Percentiles rank a stretch among this genome's conserved stretches.
Conservation (phyloP, 1,284 basidiomycete species). For the Cutaneotrichosporon cavernicola region DNA sequence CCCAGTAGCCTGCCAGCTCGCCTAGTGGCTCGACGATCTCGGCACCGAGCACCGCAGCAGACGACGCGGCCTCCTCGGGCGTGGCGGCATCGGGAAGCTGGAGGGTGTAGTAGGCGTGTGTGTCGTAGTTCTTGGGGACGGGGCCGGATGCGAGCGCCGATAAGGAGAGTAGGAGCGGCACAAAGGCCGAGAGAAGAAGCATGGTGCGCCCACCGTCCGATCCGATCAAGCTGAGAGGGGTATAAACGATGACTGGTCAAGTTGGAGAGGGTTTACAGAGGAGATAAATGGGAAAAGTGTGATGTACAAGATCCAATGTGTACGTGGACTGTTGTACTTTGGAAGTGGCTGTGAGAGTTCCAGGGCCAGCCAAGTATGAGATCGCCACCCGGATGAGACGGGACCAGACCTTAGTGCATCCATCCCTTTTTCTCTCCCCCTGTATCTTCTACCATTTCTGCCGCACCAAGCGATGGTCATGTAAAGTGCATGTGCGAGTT, state of each 20-base stretch:
- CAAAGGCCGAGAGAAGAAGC: slow-evolving; percentile 20
- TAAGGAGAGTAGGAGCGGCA: slow-evolving; percentile 27
- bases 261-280: too few relatives aligned
- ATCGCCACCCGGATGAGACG: not conserved
- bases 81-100: slow-evolving; percentile 58
- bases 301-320: not conserved
- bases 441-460: too few relatives aligned
- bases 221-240: not conserved
- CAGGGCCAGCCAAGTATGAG: not conserved
- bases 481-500: too few relatives aligned
- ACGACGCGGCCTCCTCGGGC: slow-evolving; percentile 51
- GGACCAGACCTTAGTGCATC: not conserved
- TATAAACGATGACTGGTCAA: not conserved
- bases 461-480: too few relatives aligned
- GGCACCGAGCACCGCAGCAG: slow-evolving; percentile 67
- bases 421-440: not conserved
- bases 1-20: slow-evolving; percentile 77
- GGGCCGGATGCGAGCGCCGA: slow-evolving; percentile 7
- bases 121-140: slow-evolving; percentile 59
- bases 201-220: slow-evolving; percentile 10
- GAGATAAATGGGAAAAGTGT: not conserved
- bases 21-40: slow-evolving; percentile 87
- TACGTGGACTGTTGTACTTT: not conserved
- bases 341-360: not conserved
- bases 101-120: slow-evolving; percentile 69